phyloP scores from a whole-genome alignment of 106 monocot genomes.

The Dioscorea zingiberensis region DNA sequence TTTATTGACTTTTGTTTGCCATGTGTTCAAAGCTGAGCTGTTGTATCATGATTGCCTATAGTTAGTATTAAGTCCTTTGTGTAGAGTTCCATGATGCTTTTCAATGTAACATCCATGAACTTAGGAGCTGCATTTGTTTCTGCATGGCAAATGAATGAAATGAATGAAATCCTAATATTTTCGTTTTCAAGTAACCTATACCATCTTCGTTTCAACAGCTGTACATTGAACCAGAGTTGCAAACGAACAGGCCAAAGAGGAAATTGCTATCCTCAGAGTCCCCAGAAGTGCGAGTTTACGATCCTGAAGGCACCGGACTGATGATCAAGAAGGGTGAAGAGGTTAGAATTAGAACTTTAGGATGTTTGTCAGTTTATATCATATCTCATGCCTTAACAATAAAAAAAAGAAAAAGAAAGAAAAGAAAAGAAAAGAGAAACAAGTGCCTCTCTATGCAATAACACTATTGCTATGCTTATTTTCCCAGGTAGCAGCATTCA shows the following conservation, averaged over 20 bases:
- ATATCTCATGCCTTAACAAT: background rate
- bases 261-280: slow-evolving; percentile 40
- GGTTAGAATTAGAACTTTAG: slow-evolving; percentile 23
- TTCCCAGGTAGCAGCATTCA: slow-evolving; percentile 77
- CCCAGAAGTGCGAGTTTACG: slow-evolving; percentile 65
- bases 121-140: too few relatives aligned
- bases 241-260: slow-evolving; percentile 54
- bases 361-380: background rate
- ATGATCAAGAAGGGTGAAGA: slow-evolving; percentile 80
- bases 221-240: slow-evolving; percentile 73
- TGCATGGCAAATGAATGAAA: too few relatives aligned
- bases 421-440: too few relatives aligned
- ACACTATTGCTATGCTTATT: background rate
- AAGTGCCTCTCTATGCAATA: background rate
- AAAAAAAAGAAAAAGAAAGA: too few relatives aligned
- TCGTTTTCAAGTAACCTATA: too few relatives aligned
- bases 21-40: too few relatives aligned
- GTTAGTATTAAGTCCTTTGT: too few relatives aligned
- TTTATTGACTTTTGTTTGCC: too few relatives aligned
- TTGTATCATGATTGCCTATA: too few relatives aligned
- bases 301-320: slow-evolving; percentile 58
- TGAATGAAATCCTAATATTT: too few relatives aligned
- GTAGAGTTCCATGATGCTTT: too few relatives aligned
- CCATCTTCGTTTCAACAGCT: slow-evolving; percentile 30
- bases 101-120: too few relatives aligned